Evolutionary conservation across 192 early-diverging fungal species (phyloP).

Genomic region (Backusella tarrabulga): DNA sequence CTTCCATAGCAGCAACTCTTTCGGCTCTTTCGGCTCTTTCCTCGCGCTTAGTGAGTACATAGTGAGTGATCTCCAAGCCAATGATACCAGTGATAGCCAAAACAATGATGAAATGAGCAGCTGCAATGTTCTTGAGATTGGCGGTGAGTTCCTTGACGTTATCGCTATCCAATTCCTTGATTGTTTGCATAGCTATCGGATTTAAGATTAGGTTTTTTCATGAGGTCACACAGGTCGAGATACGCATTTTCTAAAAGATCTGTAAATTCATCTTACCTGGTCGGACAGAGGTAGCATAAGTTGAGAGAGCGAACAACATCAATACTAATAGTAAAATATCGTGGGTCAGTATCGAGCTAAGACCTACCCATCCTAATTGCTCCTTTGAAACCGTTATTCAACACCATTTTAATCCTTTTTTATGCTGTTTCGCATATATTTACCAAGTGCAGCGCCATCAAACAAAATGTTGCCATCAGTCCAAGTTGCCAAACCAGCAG

Average conservation of each 20-base stretch:
- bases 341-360: background rate
- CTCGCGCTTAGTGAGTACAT: slow-evolving; percentile 14
- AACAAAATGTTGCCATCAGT: slow-evolving; percentile 26
- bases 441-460: slow-evolving; percentile 36
- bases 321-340: slow-evolving; percentile 10
- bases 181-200: slow-evolving; percentile 6
- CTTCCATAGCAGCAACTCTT: background rate
- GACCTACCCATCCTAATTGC: background rate
- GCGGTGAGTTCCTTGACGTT: background rate
- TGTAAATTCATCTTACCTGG: slow-evolving; percentile 20
- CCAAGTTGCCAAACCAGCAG: slow-evolving; percentile 30
- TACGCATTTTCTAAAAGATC: background rate
- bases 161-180: slow-evolving; percentile 8
- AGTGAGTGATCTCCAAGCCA: slow-evolving; percentile 32
- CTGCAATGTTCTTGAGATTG: slow-evolving; percentile 27
- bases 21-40: slow-evolving; percentile 1
- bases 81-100: slow-evolving; percentile 34
- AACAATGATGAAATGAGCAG: slow-evolving; percentile 28
- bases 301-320: slow-evolving; percentile 28
- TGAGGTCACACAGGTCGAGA: background rate
- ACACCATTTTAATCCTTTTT: background rate
- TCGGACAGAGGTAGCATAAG: slow-evolving; percentile 26
- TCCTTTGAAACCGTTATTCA: too few relatives aligned
- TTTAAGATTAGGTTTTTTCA: background rate
- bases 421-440: background rate